Evolutionary conservation across 192 early-diverging fungal genomes (phyloP).

Genomic region (Coemansia sp.): DNA sequence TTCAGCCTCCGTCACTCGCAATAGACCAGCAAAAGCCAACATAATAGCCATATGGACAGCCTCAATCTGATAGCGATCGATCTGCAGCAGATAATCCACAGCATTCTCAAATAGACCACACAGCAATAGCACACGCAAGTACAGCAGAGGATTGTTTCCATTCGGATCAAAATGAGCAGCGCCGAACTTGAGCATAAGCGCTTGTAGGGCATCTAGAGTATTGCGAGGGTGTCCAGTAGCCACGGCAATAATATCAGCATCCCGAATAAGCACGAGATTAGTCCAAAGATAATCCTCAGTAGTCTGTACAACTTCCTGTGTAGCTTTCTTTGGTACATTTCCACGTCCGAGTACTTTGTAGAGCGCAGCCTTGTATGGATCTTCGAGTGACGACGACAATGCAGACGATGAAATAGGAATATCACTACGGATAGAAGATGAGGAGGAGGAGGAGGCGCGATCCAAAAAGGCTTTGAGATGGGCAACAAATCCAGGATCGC

Average conservation of each 20-base stretch:
- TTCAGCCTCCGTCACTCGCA: conserved; percentile 65
- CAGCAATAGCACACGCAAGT: conserved; percentile 79
- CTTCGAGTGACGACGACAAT: conserved; percentile 51
- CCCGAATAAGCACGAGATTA: conserved; percentile 67
- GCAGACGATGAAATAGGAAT: conserved; percentile 44
- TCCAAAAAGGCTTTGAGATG: conserved; percentile 67
- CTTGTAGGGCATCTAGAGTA: conserved; percentile 66
- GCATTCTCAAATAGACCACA: conserved; percentile 92
- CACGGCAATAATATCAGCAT: conserved; percentile 52
- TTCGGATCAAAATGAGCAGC: conserved; percentile 69
- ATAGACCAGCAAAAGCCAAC: conserved; percentile 73
- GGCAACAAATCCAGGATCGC: conserved; percentile 66
- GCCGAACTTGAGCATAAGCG: conserved; percentile 65
- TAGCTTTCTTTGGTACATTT: conserved; percentile 68
- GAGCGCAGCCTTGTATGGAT: conserved; percentile 91
- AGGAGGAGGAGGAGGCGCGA: not conserved
- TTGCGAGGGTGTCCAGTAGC: conserved; percentile 13
- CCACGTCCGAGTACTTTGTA: conserved; percentile 90
- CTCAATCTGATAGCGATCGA: conserved; percentile 67
- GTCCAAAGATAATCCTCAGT: conserved; percentile 96
- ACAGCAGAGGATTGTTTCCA: conserved; percentile 68
- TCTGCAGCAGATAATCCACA: conserved; percentile 66
- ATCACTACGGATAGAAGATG: conserved; percentile 38
- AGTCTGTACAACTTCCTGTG: conserved; percentile 67
- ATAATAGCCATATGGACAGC: conserved; percentile 90